phyloP scores from a whole-genome alignment of 2,329 filamentous ascomycete genomes.

The Fusarium bactridioides region DNA sequence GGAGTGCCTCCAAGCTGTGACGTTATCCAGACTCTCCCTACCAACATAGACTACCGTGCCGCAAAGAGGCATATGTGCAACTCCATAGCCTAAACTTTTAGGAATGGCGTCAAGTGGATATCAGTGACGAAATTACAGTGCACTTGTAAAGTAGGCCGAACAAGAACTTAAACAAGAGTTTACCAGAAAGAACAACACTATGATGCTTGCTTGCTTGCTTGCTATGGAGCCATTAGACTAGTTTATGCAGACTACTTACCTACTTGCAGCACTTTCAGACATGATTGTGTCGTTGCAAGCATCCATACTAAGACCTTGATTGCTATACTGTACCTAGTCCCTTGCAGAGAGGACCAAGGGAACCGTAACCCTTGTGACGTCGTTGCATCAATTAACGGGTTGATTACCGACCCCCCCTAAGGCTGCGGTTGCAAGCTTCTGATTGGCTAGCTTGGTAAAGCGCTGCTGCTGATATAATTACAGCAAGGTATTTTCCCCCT shows the following conservation, averaged over 20 bases:
- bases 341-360: neutral
- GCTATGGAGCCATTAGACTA: neutral
- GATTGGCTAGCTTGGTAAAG: too few species aligned
- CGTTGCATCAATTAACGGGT: neutral
- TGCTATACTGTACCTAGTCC: neutral
- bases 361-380: neutral
- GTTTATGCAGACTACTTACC: neutral
- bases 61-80: neutral
- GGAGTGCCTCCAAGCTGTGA: conserved; percentile 9
- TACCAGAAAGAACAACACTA: neutral
- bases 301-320: neutral
- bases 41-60: neutral
- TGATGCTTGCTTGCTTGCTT: neutral
- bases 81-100: neutral
- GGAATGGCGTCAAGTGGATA: conserved; percentile 22
- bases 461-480: too few species aligned
- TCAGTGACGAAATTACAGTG: conserved; percentile 2
- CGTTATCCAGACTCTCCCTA: conserved; percentile 18
- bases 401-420: too few species aligned
- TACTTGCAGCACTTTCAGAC: neutral
- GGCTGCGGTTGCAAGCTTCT: too few species aligned
- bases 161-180: neutral
- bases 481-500: too few species aligned
- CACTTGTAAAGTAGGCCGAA: neutral
- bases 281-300: neutral